Conservation (phyloP, 176 grass and related monocot species). For the Typha latifolia region DNA sequence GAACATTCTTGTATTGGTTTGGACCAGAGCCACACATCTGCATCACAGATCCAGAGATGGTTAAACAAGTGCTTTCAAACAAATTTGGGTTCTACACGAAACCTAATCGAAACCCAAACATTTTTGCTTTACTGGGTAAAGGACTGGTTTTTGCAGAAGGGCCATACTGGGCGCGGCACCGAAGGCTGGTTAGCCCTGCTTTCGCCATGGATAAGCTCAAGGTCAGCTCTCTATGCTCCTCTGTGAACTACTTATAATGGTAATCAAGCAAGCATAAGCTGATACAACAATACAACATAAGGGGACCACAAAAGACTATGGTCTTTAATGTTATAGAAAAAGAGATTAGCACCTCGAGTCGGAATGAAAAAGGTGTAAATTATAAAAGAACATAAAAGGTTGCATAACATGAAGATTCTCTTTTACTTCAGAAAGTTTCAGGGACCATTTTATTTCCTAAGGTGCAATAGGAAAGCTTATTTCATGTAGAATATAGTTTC, state of each 20-base stretch:
- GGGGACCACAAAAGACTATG: too few relatives aligned
- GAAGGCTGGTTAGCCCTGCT: constrained; percentile 31
- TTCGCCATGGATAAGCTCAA: constrained; percentile 53
- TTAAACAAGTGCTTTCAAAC: constrained; percentile 37
- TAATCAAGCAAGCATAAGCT: not conserved
- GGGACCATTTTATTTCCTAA: too few relatives aligned
- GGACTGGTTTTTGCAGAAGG: constrained; percentile 32
- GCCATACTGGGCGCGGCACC: constrained; percentile 39
- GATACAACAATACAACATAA: not conserved
- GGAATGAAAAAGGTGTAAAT: too few relatives aligned
- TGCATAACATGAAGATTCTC: too few relatives aligned
- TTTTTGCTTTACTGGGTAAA: constrained; percentile 34
- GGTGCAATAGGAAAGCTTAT: too few relatives aligned
- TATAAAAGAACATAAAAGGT: too few relatives aligned
- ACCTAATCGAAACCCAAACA: constrained; percentile 14
- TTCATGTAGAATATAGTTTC: too few relatives aligned
- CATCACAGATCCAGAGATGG: constrained; percentile 39
- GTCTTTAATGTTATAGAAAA: too few relatives aligned
- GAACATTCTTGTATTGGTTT: constrained; percentile 42
- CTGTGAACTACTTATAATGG: not conserved
- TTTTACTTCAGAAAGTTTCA: too few relatives aligned
- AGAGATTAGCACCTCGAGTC: too few relatives aligned
- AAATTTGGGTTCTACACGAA: constrained; percentile 40
- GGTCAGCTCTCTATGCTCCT: not conserved
- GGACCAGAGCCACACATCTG: constrained; percentile 27